Evolutionary conservation across 2,329 filamentous ascomycete species (phyloP), one percentile per base, ranked within the genome.

Genomic region (Ophiocordyceps robertsii): DNA sequence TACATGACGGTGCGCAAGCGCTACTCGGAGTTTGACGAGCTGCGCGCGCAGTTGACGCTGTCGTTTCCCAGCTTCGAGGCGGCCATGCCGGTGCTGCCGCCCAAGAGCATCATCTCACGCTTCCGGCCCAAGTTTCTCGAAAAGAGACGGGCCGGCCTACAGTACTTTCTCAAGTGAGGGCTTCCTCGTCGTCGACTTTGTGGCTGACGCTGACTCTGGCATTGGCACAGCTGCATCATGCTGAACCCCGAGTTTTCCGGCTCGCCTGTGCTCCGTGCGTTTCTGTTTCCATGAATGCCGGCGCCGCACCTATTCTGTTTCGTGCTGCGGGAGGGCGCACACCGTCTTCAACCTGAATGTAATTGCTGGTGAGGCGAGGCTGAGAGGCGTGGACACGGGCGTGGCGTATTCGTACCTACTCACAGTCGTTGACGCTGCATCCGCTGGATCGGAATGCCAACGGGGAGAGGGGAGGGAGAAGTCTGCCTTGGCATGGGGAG

Each of bases 11-110:
- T 81, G 49, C 67, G 76, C 45, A 82, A 81, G 57, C 73, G 89
- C 58, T 96, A 95, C 62, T 95, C 89, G 0, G 90, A 96, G 59
- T 96, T 96, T 56, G 87, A 93, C 59, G 78, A 84, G 43, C 73
- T 98, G 46, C 77, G 88, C 42, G 65, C 72, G 40, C 78, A 79
- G 50, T 73, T 98, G 17, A 67, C 87, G 37, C 69, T 73, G 52
- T 85, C 87, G 1, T 96, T 96, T 52, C 90, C 92, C 5, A 75
- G 82, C 51, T 89, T 89, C 19, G 79, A 78, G 54, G 84, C 76
- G 21, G 86, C 88, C n/a, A 78, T 98, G 57, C 92, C 92, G n/a
- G 71, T 77, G 31, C 69, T 98, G 46, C 92, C 92, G 37, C 86
- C 87, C 30, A 98, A 98, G 66, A 94, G 86, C 57, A 69, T 93